Evolutionary conservation across 805 yeast species (phyloP), one percentile per base, ranked within the genome.

Genomic region (Phaffomyces opuntiae): DNA sequence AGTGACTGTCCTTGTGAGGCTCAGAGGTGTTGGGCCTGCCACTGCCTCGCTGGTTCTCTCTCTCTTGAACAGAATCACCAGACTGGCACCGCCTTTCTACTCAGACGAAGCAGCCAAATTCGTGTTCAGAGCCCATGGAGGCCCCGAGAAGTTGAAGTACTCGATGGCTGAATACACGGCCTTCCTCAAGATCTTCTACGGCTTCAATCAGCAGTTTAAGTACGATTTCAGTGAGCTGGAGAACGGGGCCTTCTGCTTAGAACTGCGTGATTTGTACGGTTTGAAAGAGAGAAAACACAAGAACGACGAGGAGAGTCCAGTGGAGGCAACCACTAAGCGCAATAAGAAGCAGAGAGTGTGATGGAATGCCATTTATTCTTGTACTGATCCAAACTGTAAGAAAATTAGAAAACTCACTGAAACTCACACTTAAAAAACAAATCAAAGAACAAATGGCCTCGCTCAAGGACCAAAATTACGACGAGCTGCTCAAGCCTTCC

Each of bases 1-100:
- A 0, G 2, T 54, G 40, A 40, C 38, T 9, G 31, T 33, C 0
- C 25, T 57, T 5, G 43, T 45, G 8, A 42, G 42, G 3, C 39
- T 59, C 11, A 16, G 59, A 38, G 62, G 63, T 3, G 60, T 59
- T 5, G 62, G 63, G 0, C 63, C 63, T 2, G 63, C 63, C 1
- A 59, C 62, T 3, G 60, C 54, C 1, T 59, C 63, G 1, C 33
- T 59, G 21, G 27, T 59, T 3, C 42, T 59, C 2, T 57, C 61
- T 2, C 21, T 49, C 5, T 34, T 57, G 17, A 40, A 39, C 11
- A 39, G 38, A 9, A 47, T 55, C n/a, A 49, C 54, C 0, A 33
- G 9, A 0, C n/a, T 35, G 4, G 56, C 62, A 4, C 63, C 63
- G 9, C 59, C 61, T 8, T 59, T 56, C 39, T 59, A 44, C 45